Percentiles rank a stretch among this genome's conserved stretches.
phyloP scores from a whole-genome alignment of 2,329 filamentous ascomycete genomes.

The Apiospora pterosperma region DNA sequence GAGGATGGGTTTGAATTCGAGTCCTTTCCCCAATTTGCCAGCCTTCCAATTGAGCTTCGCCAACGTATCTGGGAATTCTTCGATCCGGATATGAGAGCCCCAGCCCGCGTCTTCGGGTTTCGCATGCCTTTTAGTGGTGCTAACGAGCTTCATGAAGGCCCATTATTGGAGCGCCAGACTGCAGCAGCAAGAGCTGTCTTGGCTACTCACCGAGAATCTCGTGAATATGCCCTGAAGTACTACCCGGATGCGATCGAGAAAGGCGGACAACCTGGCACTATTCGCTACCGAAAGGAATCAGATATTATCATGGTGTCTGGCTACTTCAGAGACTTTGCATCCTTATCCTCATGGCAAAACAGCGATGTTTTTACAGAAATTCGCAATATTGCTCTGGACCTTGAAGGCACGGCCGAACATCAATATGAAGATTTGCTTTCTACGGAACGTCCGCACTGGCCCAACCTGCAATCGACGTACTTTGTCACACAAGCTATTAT shows the following conservation, averaged over 20 bases:
- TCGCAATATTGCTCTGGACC: not conserved
- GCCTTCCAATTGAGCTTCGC: slow-evolving; percentile 32
- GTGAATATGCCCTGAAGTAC: slow-evolving; percentile 22
- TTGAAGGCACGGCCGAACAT: not conserved
- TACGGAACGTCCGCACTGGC: not conserved
- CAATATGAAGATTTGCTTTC: not conserved
- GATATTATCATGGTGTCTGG: slow-evolving; percentile 23
- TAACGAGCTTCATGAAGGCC: slow-evolving; percentile 13
- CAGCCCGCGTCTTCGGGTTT: slow-evolving; percentile 23
- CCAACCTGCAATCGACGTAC: slow-evolving; percentile 15
- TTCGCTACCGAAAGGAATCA: slow-evolving; percentile 25
- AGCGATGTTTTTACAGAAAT: not conserved
- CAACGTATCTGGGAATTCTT: slow-evolving; percentile 31
- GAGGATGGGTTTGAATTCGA: slow-evolving; percentile 4
- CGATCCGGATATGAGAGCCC: slow-evolving; percentile 25
- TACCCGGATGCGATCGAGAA: slow-evolving; percentile 28
- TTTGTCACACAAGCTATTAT: slow-evolving; percentile 4
- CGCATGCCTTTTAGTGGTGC: not conserved
- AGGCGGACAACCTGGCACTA: not conserved
- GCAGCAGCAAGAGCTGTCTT: slow-evolving; percentile 26
- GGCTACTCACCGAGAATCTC: slow-evolving; percentile 28
- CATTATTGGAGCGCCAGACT: slow-evolving; percentile 24
- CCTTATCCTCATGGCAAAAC: not conserved
- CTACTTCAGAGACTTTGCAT: not conserved
- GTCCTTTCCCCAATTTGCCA: slow-evolving; percentile 31